A percentile compares a stretch with the other conserved stretches of the same genome.
These are phyloP conservation scores for Raffaelea albimanens DNA, from an alignment of 2,329 filamentous ascomycete species.

Conservation along the genomic window DNA sequence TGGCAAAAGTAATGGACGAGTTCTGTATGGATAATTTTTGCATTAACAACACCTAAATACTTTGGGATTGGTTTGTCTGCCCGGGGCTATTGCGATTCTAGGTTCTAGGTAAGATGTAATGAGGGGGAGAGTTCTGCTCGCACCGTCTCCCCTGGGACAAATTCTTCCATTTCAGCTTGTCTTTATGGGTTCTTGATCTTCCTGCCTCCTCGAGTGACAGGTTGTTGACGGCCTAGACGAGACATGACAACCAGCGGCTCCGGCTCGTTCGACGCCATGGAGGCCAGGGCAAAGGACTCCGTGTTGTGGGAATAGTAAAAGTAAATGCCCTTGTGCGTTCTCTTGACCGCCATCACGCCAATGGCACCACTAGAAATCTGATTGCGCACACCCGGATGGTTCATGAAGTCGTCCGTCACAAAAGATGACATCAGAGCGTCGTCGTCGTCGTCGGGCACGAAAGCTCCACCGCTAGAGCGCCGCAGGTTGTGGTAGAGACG, in stretches of 20 bases:
- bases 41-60: no score
- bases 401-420: constrained; percentile 85
- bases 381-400: constrained; percentile 72
- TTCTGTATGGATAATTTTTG: no score
- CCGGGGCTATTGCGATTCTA: background rate
- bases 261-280: constrained; percentile 71
- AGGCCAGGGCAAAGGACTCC: constrained; percentile 76
- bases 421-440: constrained; percentile 65
- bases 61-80: no score
- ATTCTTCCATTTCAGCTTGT: background rate
- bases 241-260: constrained; percentile 83
- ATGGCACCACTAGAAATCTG: constrained; percentile 82
- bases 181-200: constrained; percentile 28
- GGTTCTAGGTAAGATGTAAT: constrained; percentile 1
- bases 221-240: constrained; percentile 36
- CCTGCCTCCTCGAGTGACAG: constrained; percentile 29
- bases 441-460: constrained; percentile 65
- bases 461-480: constrained; percentile 49
- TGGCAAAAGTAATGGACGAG: no score
- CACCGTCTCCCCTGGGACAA: no score
- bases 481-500: constrained; percentile 66
- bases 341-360: constrained; percentile 85
- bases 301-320: constrained; percentile 97
- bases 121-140: constrained; percentile 1
- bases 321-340: constrained; percentile 63